Base-by-base conservation (phyloP, 1,139 yeast species). In the Starmera stellimalicola region DNA sequence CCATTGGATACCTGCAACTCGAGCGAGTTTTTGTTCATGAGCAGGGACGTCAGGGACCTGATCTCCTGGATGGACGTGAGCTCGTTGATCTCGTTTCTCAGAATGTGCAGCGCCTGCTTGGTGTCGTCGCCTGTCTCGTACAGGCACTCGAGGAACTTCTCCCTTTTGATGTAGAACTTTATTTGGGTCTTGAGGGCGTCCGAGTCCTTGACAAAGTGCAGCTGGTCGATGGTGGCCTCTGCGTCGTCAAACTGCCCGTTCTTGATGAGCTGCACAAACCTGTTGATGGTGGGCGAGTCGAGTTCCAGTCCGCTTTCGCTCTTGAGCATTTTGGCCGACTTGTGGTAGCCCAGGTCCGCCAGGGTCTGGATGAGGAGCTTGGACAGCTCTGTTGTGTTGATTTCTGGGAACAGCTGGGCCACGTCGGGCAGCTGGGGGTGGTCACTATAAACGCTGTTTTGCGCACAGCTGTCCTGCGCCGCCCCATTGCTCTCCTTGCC, bases 311-410 rank as follows among this genome's bases (percentile, higher is more conserved):
- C 62, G 31, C 61, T 57, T 43, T 62, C 66, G 7, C 48, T 41
- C 36, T 67, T 66, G 30, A 73, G 51, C 3, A 45, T 34, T 9
- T 50, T 41, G 0, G 72, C 67, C 1, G 70, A 50, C 9, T 52
- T 44, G 7, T 50, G 38, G 43, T 66, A 69, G 4, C 77, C 78
- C 37, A 72, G 40, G 38, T 71, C 77, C 26, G 54, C 51, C 32
- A 73, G 50, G 2, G 73, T 55, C 42, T 71, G 76, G 22, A 71
- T 63, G 25, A 73, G 45, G 18, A 73, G 52, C 32, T 73, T 59
- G 1, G 74, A 62, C 10, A 70, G 57, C 45, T 73, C 76, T 12
- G 47, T 49, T 29, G 52, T 57, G 42, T 60, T 55, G 20, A 59
- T 35, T 10, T 40, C 42, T 3, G 53, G 53, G 32, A 40, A 47